phyloP scores from a whole-genome alignment of 768 basidiomycete species.

The Hirschioporus abietinus region DNA sequence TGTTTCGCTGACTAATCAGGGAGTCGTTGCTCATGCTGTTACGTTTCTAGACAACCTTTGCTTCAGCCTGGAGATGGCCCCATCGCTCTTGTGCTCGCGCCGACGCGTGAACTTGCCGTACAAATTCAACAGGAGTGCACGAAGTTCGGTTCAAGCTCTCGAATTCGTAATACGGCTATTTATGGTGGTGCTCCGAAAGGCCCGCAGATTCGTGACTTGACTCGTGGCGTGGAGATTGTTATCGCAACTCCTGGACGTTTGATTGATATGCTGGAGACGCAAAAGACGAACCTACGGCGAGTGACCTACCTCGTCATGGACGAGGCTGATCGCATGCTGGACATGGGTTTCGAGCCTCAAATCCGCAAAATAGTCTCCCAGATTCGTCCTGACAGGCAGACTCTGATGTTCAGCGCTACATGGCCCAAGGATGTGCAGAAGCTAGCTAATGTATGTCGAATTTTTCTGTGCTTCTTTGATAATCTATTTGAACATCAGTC shows the following conservation, averaged over 20 bases:
- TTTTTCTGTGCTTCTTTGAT: not conserved
- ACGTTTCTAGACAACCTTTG: constrained; percentile 70
- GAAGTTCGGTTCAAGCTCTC: constrained; percentile 93
- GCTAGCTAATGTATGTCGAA: constrained; percentile 66
- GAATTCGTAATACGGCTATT: constrained; percentile 97
- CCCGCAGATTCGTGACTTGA: constrained; percentile 95
- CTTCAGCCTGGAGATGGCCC: constrained; percentile 93
- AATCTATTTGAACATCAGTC: not conserved
- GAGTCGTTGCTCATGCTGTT: constrained; percentile 5
- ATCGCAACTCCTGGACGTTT: constrained; percentile 99
- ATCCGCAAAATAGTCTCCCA: constrained; percentile 97
- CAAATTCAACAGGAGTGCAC: constrained; percentile 99
- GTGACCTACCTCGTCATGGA: constrained; percentile 99
- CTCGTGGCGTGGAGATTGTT: constrained; percentile 94
- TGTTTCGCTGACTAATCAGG: not conserved
- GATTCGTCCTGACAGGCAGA: constrained; percentile 97
- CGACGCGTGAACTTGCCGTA: constrained; percentile 96
- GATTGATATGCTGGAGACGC: constrained; percentile 97
- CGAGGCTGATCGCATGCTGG: constrained; percentile 99
- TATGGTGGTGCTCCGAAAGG: constrained; percentile 99
- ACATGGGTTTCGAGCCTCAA: constrained; percentile 99
- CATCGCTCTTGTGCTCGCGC: constrained; percentile 93
- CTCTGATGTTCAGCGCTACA: constrained; percentile 98
- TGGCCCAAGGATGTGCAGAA: constrained; percentile 99
- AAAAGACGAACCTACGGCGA: constrained; percentile 93